Percentiles rank a stretch among this genome's conserved stretches.
These are phyloP conservation scores for Cornus suecica DNA, from an alignment of 148 eudicot species.

Conservation along the genomic window DNA sequence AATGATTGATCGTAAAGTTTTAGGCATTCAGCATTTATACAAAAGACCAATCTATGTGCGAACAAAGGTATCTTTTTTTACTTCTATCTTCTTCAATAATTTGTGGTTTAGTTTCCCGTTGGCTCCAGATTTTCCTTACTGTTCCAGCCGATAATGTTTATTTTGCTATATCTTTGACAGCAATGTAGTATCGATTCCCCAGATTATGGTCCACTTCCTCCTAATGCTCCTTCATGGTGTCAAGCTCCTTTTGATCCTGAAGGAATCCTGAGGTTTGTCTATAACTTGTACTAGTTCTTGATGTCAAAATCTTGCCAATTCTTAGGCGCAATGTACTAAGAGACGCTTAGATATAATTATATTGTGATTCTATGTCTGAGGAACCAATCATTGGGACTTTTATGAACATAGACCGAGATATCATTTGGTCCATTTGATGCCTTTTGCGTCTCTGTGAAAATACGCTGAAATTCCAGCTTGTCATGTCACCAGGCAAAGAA, in stretches of 20 bases:
- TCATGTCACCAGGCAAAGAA: not conserved
- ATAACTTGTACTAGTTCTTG: not conserved
- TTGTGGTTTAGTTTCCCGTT: not conserved
- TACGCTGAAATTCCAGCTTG: not conserved
- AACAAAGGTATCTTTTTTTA: constrained; percentile 12
- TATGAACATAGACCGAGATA: not conserved
- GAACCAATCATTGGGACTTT: too few species aligned
- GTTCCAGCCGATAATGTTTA: not conserved
- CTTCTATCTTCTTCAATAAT: not conserved
- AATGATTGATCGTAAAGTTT: constrained; percentile 21
- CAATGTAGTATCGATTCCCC: constrained; percentile 24
- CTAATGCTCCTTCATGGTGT: constrained; percentile 28
- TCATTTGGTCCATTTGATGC: not conserved
- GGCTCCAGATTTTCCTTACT: not conserved
- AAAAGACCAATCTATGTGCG: constrained; percentile 14
- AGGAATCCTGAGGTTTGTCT: constrained; percentile 24
- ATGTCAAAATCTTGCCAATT: not conserved
- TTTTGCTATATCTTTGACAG: constrained; percentile 12
- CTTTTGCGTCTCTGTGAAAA: not conserved
- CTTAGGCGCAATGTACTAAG: not conserved
- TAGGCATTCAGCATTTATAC: constrained; percentile 23
- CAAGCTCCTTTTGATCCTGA: constrained; percentile 33
- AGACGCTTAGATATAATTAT: not conserved
- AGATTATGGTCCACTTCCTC: constrained; percentile 24
- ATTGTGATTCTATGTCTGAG: not conserved